These are phyloP conservation scores for Rhodotorula sp. DNA, from an alignment of 1,284 basidiomycete genomes.

Conservation along the genomic window DNA sequence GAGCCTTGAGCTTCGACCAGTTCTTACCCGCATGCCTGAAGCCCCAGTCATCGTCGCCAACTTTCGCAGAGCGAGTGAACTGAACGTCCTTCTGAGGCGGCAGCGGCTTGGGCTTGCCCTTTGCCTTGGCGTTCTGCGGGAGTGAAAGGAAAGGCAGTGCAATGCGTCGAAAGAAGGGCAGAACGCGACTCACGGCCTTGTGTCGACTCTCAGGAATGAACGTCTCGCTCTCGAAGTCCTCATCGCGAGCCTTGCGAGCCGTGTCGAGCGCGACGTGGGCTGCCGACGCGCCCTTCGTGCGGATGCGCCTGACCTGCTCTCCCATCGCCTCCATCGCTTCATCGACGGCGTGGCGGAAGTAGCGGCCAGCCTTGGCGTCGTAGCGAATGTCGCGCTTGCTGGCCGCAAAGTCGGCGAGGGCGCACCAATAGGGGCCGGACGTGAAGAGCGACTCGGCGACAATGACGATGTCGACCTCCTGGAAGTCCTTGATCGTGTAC, in stretches of 20 bases:
- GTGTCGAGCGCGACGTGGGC: constrained; percentile 62
- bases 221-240: constrained; percentile 4
- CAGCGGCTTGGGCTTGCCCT: constrained; percentile 28
- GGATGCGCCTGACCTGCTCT: constrained; percentile 66
- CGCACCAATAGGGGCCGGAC: constrained; percentile 70
- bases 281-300: constrained; percentile 58
- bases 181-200: constrained; percentile 6
- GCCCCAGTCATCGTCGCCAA: constrained; percentile 70
- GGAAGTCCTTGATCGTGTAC: constrained; percentile 70
- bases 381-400: constrained; percentile 56
- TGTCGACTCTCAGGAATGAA: constrained; percentile 6
- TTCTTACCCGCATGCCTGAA: constrained; percentile 67
- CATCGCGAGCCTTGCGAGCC: constrained; percentile 37
- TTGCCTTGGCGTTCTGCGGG: constrained; percentile 55
- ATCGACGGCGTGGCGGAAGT: constrained; percentile 77
- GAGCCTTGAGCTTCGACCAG: constrained; percentile 74
- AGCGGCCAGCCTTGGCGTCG: constrained; percentile 65
- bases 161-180: too few relatives aligned
- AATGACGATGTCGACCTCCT: constrained; percentile 81
- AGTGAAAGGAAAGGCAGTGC: neutral
- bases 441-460: constrained; percentile 83
- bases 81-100: constrained; percentile 19
- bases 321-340: constrained; percentile 61
- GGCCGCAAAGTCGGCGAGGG: constrained; percentile 68
- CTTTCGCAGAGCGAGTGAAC: constrained; percentile 50